Base-by-base conservation (phyloP, 2,329 filamentous ascomycete genomes). In the Nigrospora oryzae region DNA sequence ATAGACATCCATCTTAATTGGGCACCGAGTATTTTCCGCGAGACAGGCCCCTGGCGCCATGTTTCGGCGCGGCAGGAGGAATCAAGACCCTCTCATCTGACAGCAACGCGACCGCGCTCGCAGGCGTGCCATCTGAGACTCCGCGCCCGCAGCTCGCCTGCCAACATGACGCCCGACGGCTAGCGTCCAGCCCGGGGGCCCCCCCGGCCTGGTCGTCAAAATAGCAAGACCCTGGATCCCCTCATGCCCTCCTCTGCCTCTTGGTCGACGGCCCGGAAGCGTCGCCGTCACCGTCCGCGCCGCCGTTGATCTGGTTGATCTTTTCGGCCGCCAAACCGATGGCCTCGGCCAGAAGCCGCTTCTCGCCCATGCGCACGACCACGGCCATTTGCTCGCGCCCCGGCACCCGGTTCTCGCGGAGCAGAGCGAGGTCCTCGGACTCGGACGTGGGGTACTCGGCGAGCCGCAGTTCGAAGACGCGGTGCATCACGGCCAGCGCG, bases 281-380 rank as follows among this genome's bases (percentile, higher is more conserved):
- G 4, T 51, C 50, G 13, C 36, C 40, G 5, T 28, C 23, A 7
- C 33, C 40, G 16, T 41, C 44, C 5, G 23, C 7, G 47, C 45
- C 19, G 36, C 46, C 32, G 42, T 45, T 40, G 14, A 57, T 31
- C 17, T 50, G 47, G 14, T 49, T 49, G 14, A 60, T 40, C 44
- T 55, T 59, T 33, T 54, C 58, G 51, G 60, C 63, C 40, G 63
- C 50, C 13, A 63, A 53, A 11, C 49, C 52, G 47, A 75, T 68
- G 1, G 80, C 69, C 55, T 79, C 71, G 45, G 70, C 63, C 19
- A 89, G 58, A 6, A 90, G 68, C 52, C 73, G 71, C 61, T 89
- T 89, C 63, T 91, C 86, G 13, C 86, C 86, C 3, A 82, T 63
- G 47, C 86, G 75, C 33, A 89, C 83, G 42, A 76, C 67, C 17